Evolutionary conservation across 768 basidiomycete species (phyloP).

Genomic region (Psilocybe cubensis): DNA sequence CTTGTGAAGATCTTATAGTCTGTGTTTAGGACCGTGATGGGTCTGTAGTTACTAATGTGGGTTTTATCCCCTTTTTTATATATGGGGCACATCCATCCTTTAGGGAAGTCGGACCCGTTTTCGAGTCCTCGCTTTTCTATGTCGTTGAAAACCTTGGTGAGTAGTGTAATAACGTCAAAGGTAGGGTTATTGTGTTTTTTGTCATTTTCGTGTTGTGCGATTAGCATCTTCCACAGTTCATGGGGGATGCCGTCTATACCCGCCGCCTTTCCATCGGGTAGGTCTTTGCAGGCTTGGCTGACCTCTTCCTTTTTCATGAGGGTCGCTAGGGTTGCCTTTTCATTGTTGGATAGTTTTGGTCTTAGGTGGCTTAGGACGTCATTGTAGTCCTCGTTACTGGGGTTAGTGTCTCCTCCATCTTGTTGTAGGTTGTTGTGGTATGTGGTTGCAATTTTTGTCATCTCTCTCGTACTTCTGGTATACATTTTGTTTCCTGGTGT

Average conservation of each 20-base stretch:
- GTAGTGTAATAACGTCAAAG: constrained; percentile 14
- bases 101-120: constrained; percentile 15
- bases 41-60: constrained; percentile 38
- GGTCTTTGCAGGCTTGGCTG: neutral
- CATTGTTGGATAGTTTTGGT: neutral
- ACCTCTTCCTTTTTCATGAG: constrained; percentile 6
- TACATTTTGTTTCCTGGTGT: neutral
- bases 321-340: neutral
- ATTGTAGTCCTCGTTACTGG: neutral
- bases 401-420: neutral
- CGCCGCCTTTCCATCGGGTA: constrained; percentile 19
- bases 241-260: constrained; percentile 15
- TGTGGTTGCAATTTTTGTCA: neutral
- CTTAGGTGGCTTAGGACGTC: neutral
- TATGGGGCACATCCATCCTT: constrained; percentile 42
- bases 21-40: constrained; percentile 39
- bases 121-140: constrained; percentile 28
- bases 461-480: neutral
- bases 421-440: constrained; percentile 8
- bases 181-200: neutral
- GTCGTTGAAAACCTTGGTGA: constrained; percentile 26
- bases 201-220: neutral
- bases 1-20: constrained; percentile 40
- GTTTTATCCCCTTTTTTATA: constrained; percentile 43
- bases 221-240: constrained; percentile 23